A percentile compares a stretch with the other conserved stretches of the same genome.
Evolutionary conservation across 2,329 filamentous ascomycete species (phyloP).

Genomic region (Calonectria ilicicola): DNA sequence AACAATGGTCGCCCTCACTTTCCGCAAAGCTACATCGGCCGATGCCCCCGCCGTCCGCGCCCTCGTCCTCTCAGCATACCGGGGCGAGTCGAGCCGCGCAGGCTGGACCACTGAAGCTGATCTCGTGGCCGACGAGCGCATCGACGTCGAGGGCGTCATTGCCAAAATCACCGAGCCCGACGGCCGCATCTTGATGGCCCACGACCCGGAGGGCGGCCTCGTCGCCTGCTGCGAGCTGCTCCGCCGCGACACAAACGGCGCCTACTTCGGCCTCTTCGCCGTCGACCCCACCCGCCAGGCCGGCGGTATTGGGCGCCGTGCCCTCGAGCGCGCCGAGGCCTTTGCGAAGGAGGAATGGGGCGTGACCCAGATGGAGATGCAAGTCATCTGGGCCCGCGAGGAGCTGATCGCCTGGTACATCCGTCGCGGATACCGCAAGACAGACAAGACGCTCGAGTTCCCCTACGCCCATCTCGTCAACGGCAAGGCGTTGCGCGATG

Average conservation of each 20-base stretch:
- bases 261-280: slow-evolving; percentile 62
- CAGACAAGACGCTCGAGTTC: slow-evolving; percentile 55
- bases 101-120: slow-evolving; percentile 63
- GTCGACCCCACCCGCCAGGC: slow-evolving; percentile 57
- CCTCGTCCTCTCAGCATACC: slow-evolving; percentile 59
- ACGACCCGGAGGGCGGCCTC: slow-evolving; percentile 42
- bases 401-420: slow-evolving; percentile 62
- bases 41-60: slow-evolving; percentile 49
- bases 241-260: slow-evolving; percentile 41
- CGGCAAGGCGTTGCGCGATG: slow-evolving; percentile 53
- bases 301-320: slow-evolving; percentile 56
- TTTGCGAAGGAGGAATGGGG: slow-evolving; percentile 50
- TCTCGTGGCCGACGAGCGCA: slow-evolving; percentile 56
- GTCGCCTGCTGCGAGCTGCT: slow-evolving; percentile 60
- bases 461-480: slow-evolving; percentile 54
- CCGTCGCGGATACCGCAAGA: slow-evolving; percentile 55
- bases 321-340: slow-evolving; percentile 56
- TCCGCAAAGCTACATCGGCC: slow-evolving; percentile 49
- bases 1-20: slow-evolving; percentile 42
- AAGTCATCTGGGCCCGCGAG: slow-evolving; percentile 55
- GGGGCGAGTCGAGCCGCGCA: slow-evolving; percentile 52
- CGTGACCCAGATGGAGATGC: slow-evolving; percentile 54
- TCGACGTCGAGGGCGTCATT: slow-evolving; percentile 50
- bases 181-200: slow-evolving; percentile 53
- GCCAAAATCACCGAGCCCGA: slow-evolving; percentile 54